These are phyloP conservation scores for Lentinus polychrous DNA, from an alignment of 1,284 basidiomycete genomes.

Conservation along the genomic window DNA sequence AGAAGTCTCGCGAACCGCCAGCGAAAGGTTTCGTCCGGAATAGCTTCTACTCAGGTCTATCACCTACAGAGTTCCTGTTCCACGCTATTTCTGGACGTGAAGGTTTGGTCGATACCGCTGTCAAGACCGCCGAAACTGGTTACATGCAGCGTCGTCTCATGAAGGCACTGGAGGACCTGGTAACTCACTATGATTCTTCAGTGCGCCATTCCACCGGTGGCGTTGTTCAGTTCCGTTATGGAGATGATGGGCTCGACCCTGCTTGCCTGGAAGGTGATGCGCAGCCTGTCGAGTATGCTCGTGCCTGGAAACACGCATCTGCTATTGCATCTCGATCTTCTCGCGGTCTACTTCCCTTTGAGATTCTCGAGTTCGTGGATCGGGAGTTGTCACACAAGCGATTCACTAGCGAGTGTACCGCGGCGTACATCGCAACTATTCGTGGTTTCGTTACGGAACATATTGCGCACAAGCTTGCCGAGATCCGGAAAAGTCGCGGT, in stretches of 20 bases:
- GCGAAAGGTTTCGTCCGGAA: slow-evolving; percentile 99
- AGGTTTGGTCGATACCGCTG: slow-evolving; percentile 97
- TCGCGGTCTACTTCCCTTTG: slow-evolving; percentile 78
- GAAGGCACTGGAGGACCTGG: slow-evolving; percentile 98
- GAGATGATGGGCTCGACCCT: slow-evolving; percentile 96
- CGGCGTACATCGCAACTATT: slow-evolving; percentile 74
- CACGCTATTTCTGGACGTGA: slow-evolving; percentile 99
- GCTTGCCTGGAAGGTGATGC: slow-evolving; percentile 94
- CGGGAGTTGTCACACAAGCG: slow-evolving; percentile 51
- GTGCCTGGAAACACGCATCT: slow-evolving; percentile 85
- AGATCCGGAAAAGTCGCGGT: slow-evolving; percentile 67
- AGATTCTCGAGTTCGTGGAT: slow-evolving; percentile 76
- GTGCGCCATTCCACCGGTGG: slow-evolving; percentile 94
- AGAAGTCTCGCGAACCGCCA: slow-evolving; percentile 95
- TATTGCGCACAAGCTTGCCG: slow-evolving; percentile 66
- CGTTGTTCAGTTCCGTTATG: slow-evolving; percentile 97
- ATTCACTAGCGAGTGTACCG: slow-evolving; percentile 68
- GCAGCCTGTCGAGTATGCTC: slow-evolving; percentile 83
- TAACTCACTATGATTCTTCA: slow-evolving; percentile 95
- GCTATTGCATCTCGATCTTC: slow-evolving; percentile 57
- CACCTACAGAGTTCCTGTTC: slow-evolving; percentile 96
- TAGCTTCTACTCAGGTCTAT: slow-evolving; percentile 93
- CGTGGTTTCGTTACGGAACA: slow-evolving; percentile 68
- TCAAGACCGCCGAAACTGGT: slow-evolving; percentile 99
- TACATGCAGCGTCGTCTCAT: slow-evolving; percentile 99